Evolutionary conservation across 2,329 filamentous ascomycete species (phyloP).

Genomic region (Sporothrix curviconia): DNA sequence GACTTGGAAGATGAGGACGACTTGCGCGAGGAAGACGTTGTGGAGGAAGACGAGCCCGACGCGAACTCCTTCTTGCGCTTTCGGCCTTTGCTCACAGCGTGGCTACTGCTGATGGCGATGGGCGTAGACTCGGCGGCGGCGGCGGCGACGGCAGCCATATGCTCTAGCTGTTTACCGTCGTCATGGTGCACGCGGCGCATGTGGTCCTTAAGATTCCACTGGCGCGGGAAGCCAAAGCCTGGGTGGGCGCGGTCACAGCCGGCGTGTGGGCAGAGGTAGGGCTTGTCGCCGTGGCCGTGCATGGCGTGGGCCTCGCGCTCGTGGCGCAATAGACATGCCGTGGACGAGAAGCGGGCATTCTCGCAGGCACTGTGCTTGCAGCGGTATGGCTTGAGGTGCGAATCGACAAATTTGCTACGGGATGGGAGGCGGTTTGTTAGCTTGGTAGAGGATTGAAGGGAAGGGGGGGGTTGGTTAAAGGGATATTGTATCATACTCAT

Average conservation of each 20-base stretch:
- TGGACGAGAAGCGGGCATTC: conserved; percentile 86
- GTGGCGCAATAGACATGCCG: conserved; percentile 87
- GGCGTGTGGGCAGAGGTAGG: conserved; percentile 79
- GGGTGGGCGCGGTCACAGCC: conserved; percentile 77
- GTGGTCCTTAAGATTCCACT: conserved; percentile 95
- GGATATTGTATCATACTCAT: conserved; percentile 79
- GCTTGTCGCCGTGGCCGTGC: conserved; percentile 90
- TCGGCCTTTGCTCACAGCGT: conserved; percentile 42
- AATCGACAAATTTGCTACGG: conserved; percentile 88
- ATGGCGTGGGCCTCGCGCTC: conserved; percentile 94
- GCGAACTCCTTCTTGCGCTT: conserved; percentile 52
- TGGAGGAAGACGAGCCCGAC: conserved; percentile 28
- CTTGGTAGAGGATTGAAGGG: neutral
- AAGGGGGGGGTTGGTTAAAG: too few relatives aligned
- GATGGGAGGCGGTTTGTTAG: neutral
- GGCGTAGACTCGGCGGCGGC: conserved; percentile 14
- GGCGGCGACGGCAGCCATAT: neutral
- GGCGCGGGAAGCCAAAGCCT: conserved; percentile 85
- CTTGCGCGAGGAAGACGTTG: conserved; percentile 22
- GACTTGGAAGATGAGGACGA: conserved; percentile 20
- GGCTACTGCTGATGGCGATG: conserved; percentile 19
- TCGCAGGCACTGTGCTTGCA: conserved; percentile 83
- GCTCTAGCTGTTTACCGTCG: conserved; percentile 28
- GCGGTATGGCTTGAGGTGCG: conserved; percentile 90
- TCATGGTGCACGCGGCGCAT: conserved; percentile 89